Evolutionary conservation across 23 red algal species (phyloP), one percentile per base, ranked within the genome.

Genomic region (Gracilaria gracilis): DNA sequence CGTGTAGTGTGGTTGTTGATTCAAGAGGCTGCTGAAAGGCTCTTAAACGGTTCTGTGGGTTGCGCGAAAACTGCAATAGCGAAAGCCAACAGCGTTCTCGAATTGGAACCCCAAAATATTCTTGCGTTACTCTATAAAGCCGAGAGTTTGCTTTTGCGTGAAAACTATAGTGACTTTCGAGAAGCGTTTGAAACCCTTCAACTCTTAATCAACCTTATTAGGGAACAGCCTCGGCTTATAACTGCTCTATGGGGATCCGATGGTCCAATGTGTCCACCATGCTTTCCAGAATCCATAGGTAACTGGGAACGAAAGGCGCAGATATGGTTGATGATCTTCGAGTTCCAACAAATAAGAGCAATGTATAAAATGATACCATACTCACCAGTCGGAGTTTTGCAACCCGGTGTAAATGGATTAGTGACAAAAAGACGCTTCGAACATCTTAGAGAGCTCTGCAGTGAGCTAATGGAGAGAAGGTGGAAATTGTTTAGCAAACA

Each of bases 291-390:
- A 54, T 58, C 49, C 21, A 4, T 59, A 81, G 54, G 31, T 1
- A 24, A 16, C 3, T 89, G 85, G 50, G 39, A 75, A 53, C 34
- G 14, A 13, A 89, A 79, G 49, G 74, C 70, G 0, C 37, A 89
- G 12, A 65, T 89, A 29, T 89, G 85, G 85, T 25, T 77, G 6
- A 67, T 73, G 67, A 71, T 89, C 2, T 89, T 89, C 59, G 44
- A 77, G 32, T 89, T 74, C 35, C 53, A 65, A 38, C 67, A 89
- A 53, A 70, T 70, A 55, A 27, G 16, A 55, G 59, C 37, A 33
- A 79, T 89, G 85, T 77, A 78, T 76, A 57, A 53, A 24, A 89
- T 89, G 85, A 57, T 89, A 61, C 85, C 85, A 34, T 36, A 47
- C 53, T 55, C 35, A 1, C 67, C 20, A 44, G 34, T n/a, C 33